Conservation (phyloP, 176 grass and related monocot genomes). For the Juncus effusus region DNA sequence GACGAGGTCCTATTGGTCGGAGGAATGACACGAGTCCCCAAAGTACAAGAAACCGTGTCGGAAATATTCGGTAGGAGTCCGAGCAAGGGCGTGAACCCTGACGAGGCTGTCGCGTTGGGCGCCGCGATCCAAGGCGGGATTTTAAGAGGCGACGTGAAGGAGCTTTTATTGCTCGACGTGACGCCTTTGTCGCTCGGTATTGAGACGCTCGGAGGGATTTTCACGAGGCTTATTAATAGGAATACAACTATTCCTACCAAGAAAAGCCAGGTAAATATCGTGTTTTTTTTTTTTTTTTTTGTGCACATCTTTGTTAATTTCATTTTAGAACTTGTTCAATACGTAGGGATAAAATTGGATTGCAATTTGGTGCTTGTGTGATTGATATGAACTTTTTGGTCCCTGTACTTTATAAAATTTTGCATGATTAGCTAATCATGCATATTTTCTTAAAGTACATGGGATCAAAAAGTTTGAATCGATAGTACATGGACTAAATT, state of each 20-base stretch:
- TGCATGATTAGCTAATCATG: no score
- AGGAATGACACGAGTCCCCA: slow-evolving; percentile 78
- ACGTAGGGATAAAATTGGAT: no score
- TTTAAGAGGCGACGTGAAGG: slow-evolving; percentile 75
- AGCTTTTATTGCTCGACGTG: slow-evolving; percentile 68
- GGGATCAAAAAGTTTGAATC: no score
- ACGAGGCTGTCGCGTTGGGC: slow-evolving; percentile 75
- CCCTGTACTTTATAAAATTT: no score
- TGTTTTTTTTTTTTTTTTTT: slow-evolving; percentile 8
- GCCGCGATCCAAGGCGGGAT: slow-evolving; percentile 73
- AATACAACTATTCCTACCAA: slow-evolving; percentile 82
- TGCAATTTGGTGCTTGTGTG: no score
- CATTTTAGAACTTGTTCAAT: no score
- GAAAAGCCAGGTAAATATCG: slow-evolving; percentile 50
- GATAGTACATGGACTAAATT: no score
- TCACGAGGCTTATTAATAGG: slow-evolving; percentile 70
- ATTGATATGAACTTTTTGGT: no score
- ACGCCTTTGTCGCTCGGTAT: slow-evolving; percentile 75
- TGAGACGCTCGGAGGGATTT: slow-evolving; percentile 75
- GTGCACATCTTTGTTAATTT: no score
- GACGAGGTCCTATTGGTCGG: slow-evolving; percentile 78
- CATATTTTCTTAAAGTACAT: no score
- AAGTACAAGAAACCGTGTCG: slow-evolving; percentile 61
- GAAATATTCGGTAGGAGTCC: slow-evolving; percentile 63
- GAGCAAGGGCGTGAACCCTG: slow-evolving; percentile 75